Conservation (phyloP, 768 basidiomycete species). For the Sarcodon aspratus region DNA sequence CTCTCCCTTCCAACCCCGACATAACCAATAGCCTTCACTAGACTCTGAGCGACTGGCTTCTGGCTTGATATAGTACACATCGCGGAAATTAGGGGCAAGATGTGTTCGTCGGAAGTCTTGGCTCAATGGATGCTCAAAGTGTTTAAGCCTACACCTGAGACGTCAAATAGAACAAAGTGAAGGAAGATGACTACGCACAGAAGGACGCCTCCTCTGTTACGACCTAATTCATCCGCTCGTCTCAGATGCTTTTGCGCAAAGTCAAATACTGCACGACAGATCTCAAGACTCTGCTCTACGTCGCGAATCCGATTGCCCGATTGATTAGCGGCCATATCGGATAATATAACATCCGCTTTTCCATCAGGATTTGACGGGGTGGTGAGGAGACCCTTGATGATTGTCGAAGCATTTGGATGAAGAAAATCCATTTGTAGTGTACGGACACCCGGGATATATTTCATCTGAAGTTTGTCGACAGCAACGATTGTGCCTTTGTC, state of each 20-base stretch:
- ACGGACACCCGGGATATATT: slow-evolving; percentile 61
- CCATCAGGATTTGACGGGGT: slow-evolving; percentile 19
- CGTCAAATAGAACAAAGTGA: neutral
- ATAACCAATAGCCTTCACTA: slow-evolving; percentile 80
- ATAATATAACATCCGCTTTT: slow-evolving; percentile 72
- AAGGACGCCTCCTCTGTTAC: slow-evolving; percentile 37
- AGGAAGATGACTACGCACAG: slow-evolving; percentile 31
- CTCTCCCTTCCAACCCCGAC: slow-evolving; percentile 50
- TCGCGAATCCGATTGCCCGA: slow-evolving; percentile 63
- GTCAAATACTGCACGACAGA: slow-evolving; percentile 61
- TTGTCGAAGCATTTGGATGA: slow-evolving; percentile 30
- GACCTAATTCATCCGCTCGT: slow-evolving; percentile 29
- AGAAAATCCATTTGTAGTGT: slow-evolving; percentile 76
- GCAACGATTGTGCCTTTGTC: slow-evolving; percentile 52
- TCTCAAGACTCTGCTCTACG: slow-evolving; percentile 53
- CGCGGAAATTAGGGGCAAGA: slow-evolving; percentile 52
- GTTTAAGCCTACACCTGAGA: slow-evolving; percentile 52
- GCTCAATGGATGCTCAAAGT: slow-evolving; percentile 68
- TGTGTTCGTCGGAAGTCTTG: slow-evolving; percentile 49
- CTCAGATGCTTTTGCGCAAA: slow-evolving; percentile 50
- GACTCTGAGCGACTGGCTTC: slow-evolving; percentile 69
- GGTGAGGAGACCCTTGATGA: slow-evolving; percentile 29
- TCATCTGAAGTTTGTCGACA: slow-evolving; percentile 70
- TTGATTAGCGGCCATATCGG: slow-evolving; percentile 84
- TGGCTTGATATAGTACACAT: slow-evolving; percentile 69